Conservation (phyloP, 23 red algal species). For the Rhodosorus marinus region DNA sequence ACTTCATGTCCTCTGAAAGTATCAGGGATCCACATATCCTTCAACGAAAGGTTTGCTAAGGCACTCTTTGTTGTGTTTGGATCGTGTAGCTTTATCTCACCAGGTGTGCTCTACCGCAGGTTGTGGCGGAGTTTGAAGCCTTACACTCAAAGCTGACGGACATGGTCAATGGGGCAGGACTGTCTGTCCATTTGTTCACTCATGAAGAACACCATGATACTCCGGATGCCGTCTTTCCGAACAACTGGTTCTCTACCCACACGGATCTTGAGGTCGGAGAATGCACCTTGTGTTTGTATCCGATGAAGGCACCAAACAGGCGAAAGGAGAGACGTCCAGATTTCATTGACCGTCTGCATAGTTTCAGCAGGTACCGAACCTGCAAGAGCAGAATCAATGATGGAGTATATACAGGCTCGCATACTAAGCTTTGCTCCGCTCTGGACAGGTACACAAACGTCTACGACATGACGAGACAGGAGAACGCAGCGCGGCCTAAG, state of each 20-base stretch:
- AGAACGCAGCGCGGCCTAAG: conserved; percentile 17
- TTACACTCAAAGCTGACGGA: conserved; percentile 28
- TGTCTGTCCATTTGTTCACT: conserved; percentile 81
- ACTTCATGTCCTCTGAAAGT: conserved; percentile 51
- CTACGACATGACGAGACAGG: conserved; percentile 56
- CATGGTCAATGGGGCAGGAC: conserved; percentile 15
- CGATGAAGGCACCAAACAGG: conserved; percentile 64
- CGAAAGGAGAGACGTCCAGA: conserved; percentile 62
- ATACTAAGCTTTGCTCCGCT: too few species aligned
- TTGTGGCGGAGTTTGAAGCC: conserved; percentile 49
- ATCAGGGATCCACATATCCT: too few species aligned
- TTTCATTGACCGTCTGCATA: conserved; percentile 55
- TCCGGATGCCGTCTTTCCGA: conserved; percentile 86
- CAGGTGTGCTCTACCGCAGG: conserved; percentile 4
- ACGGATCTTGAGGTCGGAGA: conserved; percentile 49
- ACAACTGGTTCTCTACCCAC: conserved; percentile 95
- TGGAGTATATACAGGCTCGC: too few species aligned
- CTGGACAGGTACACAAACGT: conserved; percentile 81
- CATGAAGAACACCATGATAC: conserved; percentile 73
- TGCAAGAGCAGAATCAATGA: too few species aligned
- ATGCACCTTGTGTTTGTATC: conserved; percentile 78
- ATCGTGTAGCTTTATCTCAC: too few species aligned
- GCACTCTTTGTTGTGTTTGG: too few species aligned
- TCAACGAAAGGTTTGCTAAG: too few species aligned
- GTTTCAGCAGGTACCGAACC: conserved; percentile 32